Percentiles rank a stretch among this genome's conserved stretches.
Conservation (phyloP, 495 filamentous ascomycete species). For the Trichoderma reesei region DNA sequence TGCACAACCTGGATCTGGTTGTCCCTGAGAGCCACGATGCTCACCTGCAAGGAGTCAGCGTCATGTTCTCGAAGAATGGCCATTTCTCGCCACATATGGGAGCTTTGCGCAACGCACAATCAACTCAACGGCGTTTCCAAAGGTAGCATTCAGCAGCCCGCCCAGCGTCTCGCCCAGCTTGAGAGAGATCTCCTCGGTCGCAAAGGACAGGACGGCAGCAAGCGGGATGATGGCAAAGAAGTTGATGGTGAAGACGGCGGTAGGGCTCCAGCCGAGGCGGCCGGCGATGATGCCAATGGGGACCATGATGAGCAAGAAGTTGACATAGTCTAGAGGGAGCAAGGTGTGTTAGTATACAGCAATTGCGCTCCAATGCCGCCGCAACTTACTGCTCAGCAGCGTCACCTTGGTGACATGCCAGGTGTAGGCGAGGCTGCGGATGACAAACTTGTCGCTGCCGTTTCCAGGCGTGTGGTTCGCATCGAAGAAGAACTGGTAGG, state of each 20-base stretch:
- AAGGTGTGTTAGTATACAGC: neutral
- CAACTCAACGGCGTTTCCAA: conserved; percentile 96
- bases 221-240: conserved; percentile 94
- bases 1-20: conserved; percentile 91
- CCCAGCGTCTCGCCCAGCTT: conserved; percentile 84
- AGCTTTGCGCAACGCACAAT: conserved; percentile 51
- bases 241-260: conserved; percentile 76
- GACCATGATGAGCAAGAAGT: conserved; percentile 80
- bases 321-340: conserved; percentile 54
- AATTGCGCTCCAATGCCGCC: neutral
- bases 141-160: conserved; percentile 89
- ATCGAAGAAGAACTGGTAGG: conserved; percentile 36
- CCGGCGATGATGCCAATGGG: conserved; percentile 81
- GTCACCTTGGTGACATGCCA: conserved; percentile 44
- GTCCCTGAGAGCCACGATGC: conserved; percentile 79
- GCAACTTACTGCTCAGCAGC: conserved; percentile 42
- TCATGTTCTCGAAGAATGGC: conserved; percentile 3
- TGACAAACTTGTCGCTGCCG: conserved; percentile 40
- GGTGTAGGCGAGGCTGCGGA: conserved; percentile 45
- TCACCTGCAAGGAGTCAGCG: conserved; percentile 52
- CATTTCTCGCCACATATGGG: conserved; percentile 7
- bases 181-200: conserved; percentile 82
- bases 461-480: conserved; percentile 34
- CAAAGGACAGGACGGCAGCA: conserved; percentile 85
- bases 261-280: conserved; percentile 58